A percentile compares a stretch with the other conserved stretches of the same genome.
phyloP scores from a whole-genome alignment of 108 stramenopile genomes.

The Pinguiococcus pyrenoidosus region DNA sequence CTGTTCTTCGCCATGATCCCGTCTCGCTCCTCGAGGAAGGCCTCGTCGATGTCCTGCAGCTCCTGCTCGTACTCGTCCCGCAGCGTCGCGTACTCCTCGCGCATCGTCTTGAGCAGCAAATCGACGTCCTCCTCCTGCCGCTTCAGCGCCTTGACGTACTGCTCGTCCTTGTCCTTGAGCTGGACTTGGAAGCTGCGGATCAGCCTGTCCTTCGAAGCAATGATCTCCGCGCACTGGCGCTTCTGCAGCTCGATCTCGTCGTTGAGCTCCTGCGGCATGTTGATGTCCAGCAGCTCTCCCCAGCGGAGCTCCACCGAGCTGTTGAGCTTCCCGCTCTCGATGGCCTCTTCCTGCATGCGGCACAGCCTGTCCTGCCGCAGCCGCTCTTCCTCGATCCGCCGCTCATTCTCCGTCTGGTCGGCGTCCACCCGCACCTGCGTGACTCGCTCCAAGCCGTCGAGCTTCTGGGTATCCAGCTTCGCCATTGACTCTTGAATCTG shows the following conservation, averaged over 20 bases:
- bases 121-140: slow-evolving; percentile 47
- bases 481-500: slow-evolving; percentile 36
- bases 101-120: slow-evolving; percentile 40
- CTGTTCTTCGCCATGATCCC: slow-evolving; percentile 30
- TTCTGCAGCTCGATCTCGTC: slow-evolving; percentile 39
- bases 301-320: slow-evolving; percentile 52
- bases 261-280: slow-evolving; percentile 50
- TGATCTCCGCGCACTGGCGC: slow-evolving; percentile 38
- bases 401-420: slow-evolving; percentile 29
- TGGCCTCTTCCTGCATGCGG: slow-evolving; percentile 49
- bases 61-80: slow-evolving; percentile 33
- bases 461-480: slow-evolving; percentile 42
- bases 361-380: slow-evolving; percentile 41
- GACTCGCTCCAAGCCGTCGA: slow-evolving; percentile 28
- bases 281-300: slow-evolving; percentile 44
- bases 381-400: slow-evolving; percentile 43
- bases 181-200: slow-evolving; percentile 47
- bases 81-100: slow-evolving; percentile 40
- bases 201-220: slow-evolving; percentile 43
- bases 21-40: slow-evolving; percentile 40
- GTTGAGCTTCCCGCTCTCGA: slow-evolving; percentile 42
- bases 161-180: slow-evolving; percentile 52
- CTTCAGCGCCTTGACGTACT: slow-evolving; percentile 53
- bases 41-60: slow-evolving; percentile 41
- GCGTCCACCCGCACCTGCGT: slow-evolving; percentile 42